phyloP scores from a whole-genome alignment of 2,329 filamentous ascomycete species.

The Didymella arachidicola region DNA sequence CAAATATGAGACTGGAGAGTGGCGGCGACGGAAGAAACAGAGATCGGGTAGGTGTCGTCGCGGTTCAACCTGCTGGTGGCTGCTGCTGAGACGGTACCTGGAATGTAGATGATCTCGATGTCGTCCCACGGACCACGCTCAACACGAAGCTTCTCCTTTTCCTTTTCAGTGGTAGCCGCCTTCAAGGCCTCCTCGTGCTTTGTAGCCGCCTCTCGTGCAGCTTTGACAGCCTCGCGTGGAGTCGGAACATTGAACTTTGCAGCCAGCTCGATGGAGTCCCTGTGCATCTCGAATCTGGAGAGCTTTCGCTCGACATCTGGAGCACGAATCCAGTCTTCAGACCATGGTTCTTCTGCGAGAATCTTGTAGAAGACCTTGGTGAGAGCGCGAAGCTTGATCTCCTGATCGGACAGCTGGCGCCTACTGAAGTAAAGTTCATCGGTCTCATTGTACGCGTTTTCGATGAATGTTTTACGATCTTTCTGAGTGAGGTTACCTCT shows the following conservation, averaged over 20 bases:
- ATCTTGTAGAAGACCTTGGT: conserved; percentile 51
- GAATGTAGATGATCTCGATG: conserved; percentile 51
- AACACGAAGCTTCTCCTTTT: conserved; percentile 32
- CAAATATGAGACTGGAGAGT: conserved; percentile 47
- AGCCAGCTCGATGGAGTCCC: conserved; percentile 45
- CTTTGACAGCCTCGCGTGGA: conserved; percentile 44
- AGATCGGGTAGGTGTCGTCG: conserved; percentile 46
- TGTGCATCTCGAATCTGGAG: conserved; percentile 50
- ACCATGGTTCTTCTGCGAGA: conserved; percentile 50
- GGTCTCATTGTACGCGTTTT: conserved; percentile 41
- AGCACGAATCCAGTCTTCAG: conserved; percentile 49
- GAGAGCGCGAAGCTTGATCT: conserved; percentile 48
- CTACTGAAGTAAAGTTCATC: conserved; percentile 42
- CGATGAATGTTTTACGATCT: conserved; percentile 46
- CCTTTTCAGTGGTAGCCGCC: conserved; percentile 22
- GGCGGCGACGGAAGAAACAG: conserved; percentile 45
- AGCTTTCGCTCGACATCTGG: conserved; percentile 50
- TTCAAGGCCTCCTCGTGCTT: conserved; percentile 30
- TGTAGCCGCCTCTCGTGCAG: conserved; percentile 39
- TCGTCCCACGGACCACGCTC: conserved; percentile 47
- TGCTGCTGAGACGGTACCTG: conserved; percentile 48
- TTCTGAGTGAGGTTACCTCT: conserved; percentile 40
- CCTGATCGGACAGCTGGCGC: conserved; percentile 39
- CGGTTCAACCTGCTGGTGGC: conserved; percentile 48
- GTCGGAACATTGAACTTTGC: conserved; percentile 38